These are phyloP conservation scores for Cryptococcus hybrid DNA, from an alignment of 1,284 basidiomycete genomes.

Conservation along the genomic window DNA sequence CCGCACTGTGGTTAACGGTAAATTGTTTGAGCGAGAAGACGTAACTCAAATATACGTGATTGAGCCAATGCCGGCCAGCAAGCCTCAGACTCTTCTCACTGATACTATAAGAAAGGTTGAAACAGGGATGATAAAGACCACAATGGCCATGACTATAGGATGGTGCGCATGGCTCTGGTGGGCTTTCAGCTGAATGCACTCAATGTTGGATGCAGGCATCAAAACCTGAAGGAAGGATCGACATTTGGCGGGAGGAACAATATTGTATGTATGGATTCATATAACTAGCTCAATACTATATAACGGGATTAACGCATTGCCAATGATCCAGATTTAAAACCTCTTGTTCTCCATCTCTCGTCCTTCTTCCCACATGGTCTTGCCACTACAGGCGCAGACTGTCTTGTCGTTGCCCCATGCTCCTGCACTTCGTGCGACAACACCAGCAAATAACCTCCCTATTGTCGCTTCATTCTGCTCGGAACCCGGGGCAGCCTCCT, in stretches of 20 bases:
- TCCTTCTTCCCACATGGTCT: constrained; percentile 53
- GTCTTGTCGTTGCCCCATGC: constrained; percentile 53
- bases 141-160: background rate
- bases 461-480: constrained; percentile 10
- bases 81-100: background rate
- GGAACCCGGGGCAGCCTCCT: constrained; percentile 2
- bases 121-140: background rate
- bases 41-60: constrained; percentile 22
- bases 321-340: background rate
- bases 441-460: constrained; percentile 49
- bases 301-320: background rate
- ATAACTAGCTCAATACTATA: background rate
- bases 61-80: constrained; percentile 12
- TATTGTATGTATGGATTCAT: background rate
- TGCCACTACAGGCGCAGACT: constrained; percentile 50
- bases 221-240: background rate
- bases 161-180: constrained; percentile 18
- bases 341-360: constrained; percentile 47
- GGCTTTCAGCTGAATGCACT: constrained; percentile 7
- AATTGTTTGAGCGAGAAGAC: constrained; percentile 12
- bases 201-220: background rate
- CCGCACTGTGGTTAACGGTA: constrained; percentile 20
- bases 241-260: no score
- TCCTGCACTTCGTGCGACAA: constrained; percentile 49
- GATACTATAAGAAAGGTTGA: background rate